phyloP scores from a whole-genome alignment of 2,329 filamentous ascomycete genomes.

The Cladophialophora immunda region DNA sequence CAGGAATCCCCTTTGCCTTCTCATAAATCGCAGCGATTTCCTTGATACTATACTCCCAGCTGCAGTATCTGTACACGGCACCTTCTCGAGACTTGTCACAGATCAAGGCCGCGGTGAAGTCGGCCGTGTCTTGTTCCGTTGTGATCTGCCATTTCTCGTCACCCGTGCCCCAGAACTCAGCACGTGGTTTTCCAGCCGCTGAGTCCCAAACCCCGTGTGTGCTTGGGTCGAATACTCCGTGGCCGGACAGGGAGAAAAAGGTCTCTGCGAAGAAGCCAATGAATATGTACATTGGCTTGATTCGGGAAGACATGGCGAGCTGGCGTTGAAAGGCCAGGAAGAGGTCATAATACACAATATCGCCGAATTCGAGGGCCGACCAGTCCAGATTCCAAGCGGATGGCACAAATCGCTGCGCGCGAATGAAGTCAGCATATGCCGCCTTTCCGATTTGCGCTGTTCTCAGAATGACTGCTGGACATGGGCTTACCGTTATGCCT shows the following conservation, averaged over 20 bases:
- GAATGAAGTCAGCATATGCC: background rate
- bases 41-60: slow-evolving; percentile 16
- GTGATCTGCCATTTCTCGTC: slow-evolving; percentile 22
- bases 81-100: background rate
- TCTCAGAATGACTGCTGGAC: too few relatives aligned
- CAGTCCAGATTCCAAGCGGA: slow-evolving; percentile 17
- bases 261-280: slow-evolving; percentile 15
- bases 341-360: slow-evolving; percentile 15
- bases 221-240: slow-evolving; percentile 13
- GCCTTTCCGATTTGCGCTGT: background rate
- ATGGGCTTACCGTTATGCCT: slow-evolving; percentile 12
- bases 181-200: background rate
- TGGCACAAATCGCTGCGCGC: slow-evolving; percentile 8
- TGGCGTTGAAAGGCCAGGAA: slow-evolving; percentile 16
- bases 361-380: slow-evolving; percentile 3
- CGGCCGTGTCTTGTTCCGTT: slow-evolving; percentile 14
- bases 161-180: slow-evolving; percentile 16
- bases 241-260: slow-evolving; percentile 10
- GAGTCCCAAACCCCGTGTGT: slow-evolving; percentile 18
- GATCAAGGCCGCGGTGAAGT: slow-evolving; percentile 11
- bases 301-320: slow-evolving; percentile 12
- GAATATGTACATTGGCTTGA: slow-evolving; percentile 16
- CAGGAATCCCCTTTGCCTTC: slow-evolving; percentile 1
- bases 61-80: slow-evolving; percentile 10
- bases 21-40: slow-evolving; percentile 14